These are phyloP conservation scores for Rhytidiadelphus loreus DNA, from an alignment of 225 moss, liverwort and hornwort species.

Conservation along the genomic window DNA sequence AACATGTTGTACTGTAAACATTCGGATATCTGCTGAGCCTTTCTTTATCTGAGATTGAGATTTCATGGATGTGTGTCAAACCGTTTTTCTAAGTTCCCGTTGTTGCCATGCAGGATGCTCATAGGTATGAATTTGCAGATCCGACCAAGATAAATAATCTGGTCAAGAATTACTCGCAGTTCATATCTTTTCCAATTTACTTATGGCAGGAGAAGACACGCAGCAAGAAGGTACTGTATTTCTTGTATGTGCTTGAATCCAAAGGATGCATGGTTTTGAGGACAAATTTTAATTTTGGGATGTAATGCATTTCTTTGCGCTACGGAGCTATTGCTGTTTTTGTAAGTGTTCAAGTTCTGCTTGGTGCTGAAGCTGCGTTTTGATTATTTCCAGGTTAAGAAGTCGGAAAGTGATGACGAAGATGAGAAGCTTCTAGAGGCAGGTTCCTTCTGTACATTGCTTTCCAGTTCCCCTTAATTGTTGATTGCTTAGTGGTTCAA, in stretches of 20 bases:
- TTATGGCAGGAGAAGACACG: constrained; percentile 50
- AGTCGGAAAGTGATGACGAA: constrained; percentile 13
- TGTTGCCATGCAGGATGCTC: constrained; percentile 29
- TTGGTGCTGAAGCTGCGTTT: not conserved
- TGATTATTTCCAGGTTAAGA: constrained; percentile 15
- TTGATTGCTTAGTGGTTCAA: not conserved
- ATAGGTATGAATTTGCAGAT: constrained; percentile 28
- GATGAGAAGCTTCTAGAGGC: constrained; percentile 3
- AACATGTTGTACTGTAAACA: not conserved
- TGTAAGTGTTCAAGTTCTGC: not conserved
- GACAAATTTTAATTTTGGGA: not conserved
- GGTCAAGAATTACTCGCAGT: constrained; percentile 66
- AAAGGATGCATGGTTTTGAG: not conserved
- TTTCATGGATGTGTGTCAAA: not conserved
- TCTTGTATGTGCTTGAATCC: not conserved
- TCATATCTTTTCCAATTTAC: constrained; percentile 64
- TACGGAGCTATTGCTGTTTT: not conserved
- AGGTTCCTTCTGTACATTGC: not conserved
- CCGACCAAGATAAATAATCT: constrained; percentile 25
- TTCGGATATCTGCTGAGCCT: not conserved
- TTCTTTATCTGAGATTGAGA: not conserved
- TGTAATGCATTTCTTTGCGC: not conserved
- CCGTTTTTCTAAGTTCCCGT: not conserved
- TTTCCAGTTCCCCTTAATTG: not conserved
- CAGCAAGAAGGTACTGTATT: constrained; percentile 18